Evolutionary conservation across 441 rosid genomes (phyloP).

Genomic region (Gossypium gossypioides): DNA sequence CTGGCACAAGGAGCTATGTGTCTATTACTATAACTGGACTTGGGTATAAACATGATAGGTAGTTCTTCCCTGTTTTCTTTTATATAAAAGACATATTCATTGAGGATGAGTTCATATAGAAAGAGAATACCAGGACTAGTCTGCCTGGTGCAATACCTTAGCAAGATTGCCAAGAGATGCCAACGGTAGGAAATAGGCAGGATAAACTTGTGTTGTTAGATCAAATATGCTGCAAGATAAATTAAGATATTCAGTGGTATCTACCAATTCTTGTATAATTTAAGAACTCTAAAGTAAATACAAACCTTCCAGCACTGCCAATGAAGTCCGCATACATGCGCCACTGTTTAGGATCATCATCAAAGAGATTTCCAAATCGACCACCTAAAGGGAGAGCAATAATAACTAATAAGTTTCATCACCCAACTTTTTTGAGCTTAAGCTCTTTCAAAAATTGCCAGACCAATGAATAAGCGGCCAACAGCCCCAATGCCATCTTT

Average conservation of each 20-base stretch:
- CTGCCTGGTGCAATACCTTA: conserved; percentile 41
- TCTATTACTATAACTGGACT: not conserved
- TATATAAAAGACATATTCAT: not conserved
- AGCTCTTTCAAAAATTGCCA: conserved; percentile 22
- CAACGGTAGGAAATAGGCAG: conserved; percentile 73
- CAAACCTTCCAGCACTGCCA: conserved; percentile 92
- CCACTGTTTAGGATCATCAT: conserved; percentile 97
- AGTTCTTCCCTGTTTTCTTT: not conserved
- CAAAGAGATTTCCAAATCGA: conserved; percentile 77
- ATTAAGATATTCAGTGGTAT: conserved; percentile 15
- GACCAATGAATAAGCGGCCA: conserved; percentile 89
- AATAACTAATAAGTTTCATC: conserved; percentile 12
- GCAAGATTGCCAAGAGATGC: conserved; percentile 94
- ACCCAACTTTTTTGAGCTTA: conserved; percentile 14
- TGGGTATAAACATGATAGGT: not conserved
- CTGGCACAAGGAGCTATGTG: not conserved
- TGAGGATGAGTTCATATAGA: not conserved
- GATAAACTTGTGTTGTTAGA: conserved; percentile 77
- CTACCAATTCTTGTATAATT: conserved; percentile 8
- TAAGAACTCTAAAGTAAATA: conserved; percentile 11
- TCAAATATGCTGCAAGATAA: conserved; percentile 68
- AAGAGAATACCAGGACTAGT: not conserved
- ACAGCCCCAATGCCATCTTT: conserved; percentile 97
- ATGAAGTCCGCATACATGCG: conserved; percentile 98
- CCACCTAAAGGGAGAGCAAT: conserved; percentile 56